These are phyloP conservation scores for Boletus barrowsii DNA, from an alignment of 768 basidiomycete genomes.

Conservation along the genomic window DNA sequence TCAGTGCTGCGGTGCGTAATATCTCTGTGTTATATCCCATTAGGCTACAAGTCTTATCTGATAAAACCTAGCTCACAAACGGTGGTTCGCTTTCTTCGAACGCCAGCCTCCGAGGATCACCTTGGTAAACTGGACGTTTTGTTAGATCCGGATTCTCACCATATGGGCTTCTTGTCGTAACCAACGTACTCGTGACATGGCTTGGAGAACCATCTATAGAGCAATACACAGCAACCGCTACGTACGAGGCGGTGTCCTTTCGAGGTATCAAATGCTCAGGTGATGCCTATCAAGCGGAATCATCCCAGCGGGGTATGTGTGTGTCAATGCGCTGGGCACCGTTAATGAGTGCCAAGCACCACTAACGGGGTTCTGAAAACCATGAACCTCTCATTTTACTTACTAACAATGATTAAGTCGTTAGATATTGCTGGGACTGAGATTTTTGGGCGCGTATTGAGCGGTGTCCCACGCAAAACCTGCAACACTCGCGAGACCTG, in stretches of 20 bases:
- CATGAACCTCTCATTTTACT: slow-evolving; percentile 2
- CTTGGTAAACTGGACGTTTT: slow-evolving; percentile 24
- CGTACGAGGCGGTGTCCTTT: background rate
- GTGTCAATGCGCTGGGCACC: background rate
- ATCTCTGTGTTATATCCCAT: background rate
- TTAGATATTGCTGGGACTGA: background rate
- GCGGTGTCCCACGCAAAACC: background rate
- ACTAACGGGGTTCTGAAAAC: slow-evolving; percentile 1
- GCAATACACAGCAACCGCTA: slow-evolving; percentile 1
- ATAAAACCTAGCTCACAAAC: slow-evolving; percentile 25
- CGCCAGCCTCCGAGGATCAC: slow-evolving; percentile 30
- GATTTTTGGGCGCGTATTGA: slow-evolving; percentile 3
- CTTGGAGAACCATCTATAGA: slow-evolving; percentile 5
- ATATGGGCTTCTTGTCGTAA: slow-evolving; percentile 8
- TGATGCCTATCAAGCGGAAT: background rate
- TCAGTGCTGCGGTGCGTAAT: slow-evolving; percentile 25
- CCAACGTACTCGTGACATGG: slow-evolving; percentile 2
- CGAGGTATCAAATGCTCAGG: background rate
- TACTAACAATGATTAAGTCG: background rate
- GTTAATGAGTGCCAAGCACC: background rate
- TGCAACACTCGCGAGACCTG: too few relatives aligned
- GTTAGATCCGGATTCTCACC: background rate
- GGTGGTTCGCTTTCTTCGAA: slow-evolving; percentile 28
- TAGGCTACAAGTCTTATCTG: background rate
- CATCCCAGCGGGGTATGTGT: background rate